Base-by-base conservation (phyloP, 805 yeast species). In the Ogataea naganishii region DNA sequence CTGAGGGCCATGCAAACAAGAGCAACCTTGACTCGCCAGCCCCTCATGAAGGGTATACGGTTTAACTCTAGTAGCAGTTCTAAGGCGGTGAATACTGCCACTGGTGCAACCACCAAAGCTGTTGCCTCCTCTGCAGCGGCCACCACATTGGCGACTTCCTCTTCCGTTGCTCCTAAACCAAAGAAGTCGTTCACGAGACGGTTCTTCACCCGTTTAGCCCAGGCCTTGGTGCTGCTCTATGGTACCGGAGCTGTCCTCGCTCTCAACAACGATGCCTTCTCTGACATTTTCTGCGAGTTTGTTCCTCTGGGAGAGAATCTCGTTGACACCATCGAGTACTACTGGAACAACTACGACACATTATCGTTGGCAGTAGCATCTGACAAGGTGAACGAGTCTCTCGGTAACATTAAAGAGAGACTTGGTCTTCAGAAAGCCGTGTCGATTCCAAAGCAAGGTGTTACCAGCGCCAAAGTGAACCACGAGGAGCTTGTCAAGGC, bases 231-330 rank as follows among this genome's bases (percentile, higher is more conserved):
- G n/a, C n/a, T n/a, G n/a, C n/a, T 69, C 16, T 79, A 76, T 40
- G 74, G 70, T 20, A 74, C 66, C 20, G 84, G 82, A 31, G 67
- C 75, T n/a, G 71, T 67, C 30, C 55, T 66, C 33, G 62, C 85
- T 10, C 57, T 73, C 18, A 57, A 69, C 37, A 65, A 65, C 45
- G 80, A 76, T 40, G 60, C 69, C 12, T 66, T 77, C 48, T 76
- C 72, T 40, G 83, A 79, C 40, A 39, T 62, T 26, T 79, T 75
- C 51, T 62, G 75, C 14, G 76, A 75, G 39, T 69, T 68, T 35
- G 69, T 79, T 26, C 92, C 92, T 13, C 62, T 67, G 29, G 82
- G 75, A 22, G 80, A 75, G 42, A 53, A 55, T 14, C 54, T 69
- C 18, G 65, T 78, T 18, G 70, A 72, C 31, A 43, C 49, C 7